Conservation (phyloP, 345 rosid genomes). For the Microcos paniculata region DNA sequence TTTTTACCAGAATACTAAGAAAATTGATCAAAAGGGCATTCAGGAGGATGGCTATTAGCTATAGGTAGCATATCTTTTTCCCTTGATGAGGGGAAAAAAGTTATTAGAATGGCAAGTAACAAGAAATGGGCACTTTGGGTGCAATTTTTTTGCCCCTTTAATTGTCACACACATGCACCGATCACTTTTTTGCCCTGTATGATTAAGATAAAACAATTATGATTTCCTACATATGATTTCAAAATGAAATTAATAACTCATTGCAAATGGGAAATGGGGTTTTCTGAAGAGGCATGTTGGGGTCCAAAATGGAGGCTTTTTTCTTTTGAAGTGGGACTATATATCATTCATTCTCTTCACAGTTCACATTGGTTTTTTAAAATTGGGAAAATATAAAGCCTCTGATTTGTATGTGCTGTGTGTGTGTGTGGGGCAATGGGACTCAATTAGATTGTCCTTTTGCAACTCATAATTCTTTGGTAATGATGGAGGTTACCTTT, state of each 20-base stretch:
- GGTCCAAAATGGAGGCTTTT: slow-evolving; percentile 63
- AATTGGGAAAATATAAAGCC: slow-evolving; percentile 35
- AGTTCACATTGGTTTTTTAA: slow-evolving; percentile 21
- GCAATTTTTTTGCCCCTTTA: slow-evolving; percentile 6
- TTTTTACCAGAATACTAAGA: neutral
- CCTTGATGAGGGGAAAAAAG: neutral
- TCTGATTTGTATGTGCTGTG: slow-evolving; percentile 46
- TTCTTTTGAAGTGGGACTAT: slow-evolving; percentile 36
- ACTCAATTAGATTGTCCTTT: slow-evolving; percentile 58
- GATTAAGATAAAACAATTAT: neutral
- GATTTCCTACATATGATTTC: too few species aligned
- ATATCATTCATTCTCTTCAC: slow-evolving; percentile 10
- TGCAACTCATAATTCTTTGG: slow-evolving; percentile 47
- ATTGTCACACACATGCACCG: slow-evolving; percentile 14
- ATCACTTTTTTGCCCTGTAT: neutral
- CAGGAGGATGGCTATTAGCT: neutral
- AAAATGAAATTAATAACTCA: too few species aligned
- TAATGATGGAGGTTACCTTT: slow-evolving; percentile 43
- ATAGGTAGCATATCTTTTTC: neutral
- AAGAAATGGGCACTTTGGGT: slow-evolving; percentile 7
- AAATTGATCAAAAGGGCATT: neutral
- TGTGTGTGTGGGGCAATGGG: slow-evolving; percentile 58
- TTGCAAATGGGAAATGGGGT: slow-evolving; percentile 30
- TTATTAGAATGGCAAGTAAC: neutral
- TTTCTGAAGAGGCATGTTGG: slow-evolving; percentile 43